Evolutionary conservation across 805 yeast genomes (phyloP).

Genomic region (Vanderwaltozyma polyspora): DNA sequence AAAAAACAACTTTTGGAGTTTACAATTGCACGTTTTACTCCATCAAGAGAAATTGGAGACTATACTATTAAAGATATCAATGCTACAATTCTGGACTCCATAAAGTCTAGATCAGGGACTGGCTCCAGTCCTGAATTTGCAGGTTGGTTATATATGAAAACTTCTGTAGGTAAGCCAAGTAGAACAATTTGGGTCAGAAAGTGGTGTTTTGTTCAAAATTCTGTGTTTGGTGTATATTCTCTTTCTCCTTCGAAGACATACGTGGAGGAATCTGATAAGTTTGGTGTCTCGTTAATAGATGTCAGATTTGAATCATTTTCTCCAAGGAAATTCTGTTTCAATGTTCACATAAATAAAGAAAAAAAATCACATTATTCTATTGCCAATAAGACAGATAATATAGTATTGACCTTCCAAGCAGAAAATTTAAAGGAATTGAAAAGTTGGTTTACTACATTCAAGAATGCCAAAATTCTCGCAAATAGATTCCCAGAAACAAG

Average conservation of each 20-base stretch:
- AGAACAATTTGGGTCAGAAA: constrained; percentile 67
- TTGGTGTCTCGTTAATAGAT: constrained; percentile 66
- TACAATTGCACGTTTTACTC: constrained; percentile 39
- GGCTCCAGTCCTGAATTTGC: constrained; percentile 40
- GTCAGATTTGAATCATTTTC: constrained; percentile 50
- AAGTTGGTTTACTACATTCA: constrained; percentile 62
- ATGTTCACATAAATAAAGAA: constrained; percentile 32
- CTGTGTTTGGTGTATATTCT: constrained; percentile 67
- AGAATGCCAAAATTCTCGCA: constrained; percentile 42
- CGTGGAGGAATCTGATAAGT: constrained; percentile 82
- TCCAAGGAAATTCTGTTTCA: constrained; percentile 72
- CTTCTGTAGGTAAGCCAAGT: constrained; percentile 39
- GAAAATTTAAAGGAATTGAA: constrained; percentile 59
- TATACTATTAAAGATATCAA: constrained; percentile 43
- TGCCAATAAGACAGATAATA: constrained; percentile 12
- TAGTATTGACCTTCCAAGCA: constrained; percentile 49
- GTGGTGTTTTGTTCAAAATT: constrained; percentile 71
- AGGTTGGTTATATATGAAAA: constrained; percentile 78
- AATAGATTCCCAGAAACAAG: constrained; percentile 22
- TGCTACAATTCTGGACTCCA: constrained; percentile 24
- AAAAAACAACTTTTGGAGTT: constrained; percentile 51
- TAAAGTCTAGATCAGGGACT: neutral
- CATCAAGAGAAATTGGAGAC: constrained; percentile 46
- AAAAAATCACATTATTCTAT: neutral
- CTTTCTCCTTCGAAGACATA: constrained; percentile 53